These are phyloP conservation scores for Gardenia jasminoides DNA, from an alignment of 257 asterid species.

Conservation along the genomic window DNA sequence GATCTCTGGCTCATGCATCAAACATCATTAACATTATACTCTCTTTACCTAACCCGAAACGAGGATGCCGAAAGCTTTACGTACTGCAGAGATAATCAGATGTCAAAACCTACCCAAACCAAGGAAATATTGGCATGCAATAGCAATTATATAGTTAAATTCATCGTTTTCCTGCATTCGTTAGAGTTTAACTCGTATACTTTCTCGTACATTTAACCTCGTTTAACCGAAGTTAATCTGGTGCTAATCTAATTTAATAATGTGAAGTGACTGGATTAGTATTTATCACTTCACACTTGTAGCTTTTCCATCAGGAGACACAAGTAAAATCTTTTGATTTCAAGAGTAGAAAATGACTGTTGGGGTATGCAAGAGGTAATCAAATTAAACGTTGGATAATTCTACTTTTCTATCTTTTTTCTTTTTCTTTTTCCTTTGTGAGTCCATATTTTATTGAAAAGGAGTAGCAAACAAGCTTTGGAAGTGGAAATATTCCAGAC, in stretches of 20 bases:
- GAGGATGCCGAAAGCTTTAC: background rate
- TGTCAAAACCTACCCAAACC: background rate
- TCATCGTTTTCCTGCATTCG: background rate
- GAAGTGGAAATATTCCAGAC: too few species aligned
- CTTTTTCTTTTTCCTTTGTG: too few species aligned
- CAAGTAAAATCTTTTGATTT: too few species aligned
- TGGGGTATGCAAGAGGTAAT: too few species aligned
- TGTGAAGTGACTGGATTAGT: background rate
- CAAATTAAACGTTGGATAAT: background rate
- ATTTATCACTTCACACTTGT: background rate
- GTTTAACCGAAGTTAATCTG: background rate
- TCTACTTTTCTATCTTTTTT: background rate
- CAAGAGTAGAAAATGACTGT: background rate
- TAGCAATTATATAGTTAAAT: background rate
- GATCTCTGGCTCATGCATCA: background rate
- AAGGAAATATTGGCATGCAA: background rate
- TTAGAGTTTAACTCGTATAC: background rate
- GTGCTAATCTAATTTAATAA: background rate
- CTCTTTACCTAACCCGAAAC: background rate
- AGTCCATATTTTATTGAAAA: too few species aligned
- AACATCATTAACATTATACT: background rate
- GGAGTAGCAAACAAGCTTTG: too few species aligned
- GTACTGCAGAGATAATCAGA: background rate
- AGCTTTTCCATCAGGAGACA: background rate
- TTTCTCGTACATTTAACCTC: background rate